A percentile compares a stretch with the other conserved stretches of the same genome.
These are phyloP conservation scores for Yamadazyma songkhlaensis DNA, from an alignment of 1,139 yeast genomes.

Conservation along the genomic window DNA sequence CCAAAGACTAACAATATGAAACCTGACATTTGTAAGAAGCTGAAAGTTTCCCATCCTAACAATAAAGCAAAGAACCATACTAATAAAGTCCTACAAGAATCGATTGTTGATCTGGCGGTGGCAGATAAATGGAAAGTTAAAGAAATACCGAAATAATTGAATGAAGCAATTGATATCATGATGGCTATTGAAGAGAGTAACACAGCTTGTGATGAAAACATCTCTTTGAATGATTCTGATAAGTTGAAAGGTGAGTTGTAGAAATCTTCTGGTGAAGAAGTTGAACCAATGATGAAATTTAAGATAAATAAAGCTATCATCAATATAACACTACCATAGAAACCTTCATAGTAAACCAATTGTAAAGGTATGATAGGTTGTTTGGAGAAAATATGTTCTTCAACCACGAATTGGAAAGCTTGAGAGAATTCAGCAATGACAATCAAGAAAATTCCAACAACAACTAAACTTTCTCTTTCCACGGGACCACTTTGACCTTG, in stretches of 20 bases:
- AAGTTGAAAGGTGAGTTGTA: slow-evolving; percentile 56
- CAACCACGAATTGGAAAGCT: slow-evolving; percentile 76
- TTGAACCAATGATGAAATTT: slow-evolving; percentile 38
- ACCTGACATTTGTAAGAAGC: slow-evolving; percentile 60
- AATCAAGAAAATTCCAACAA: slow-evolving; percentile 58
- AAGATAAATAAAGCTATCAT: slow-evolving; percentile 42
- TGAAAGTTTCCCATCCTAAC: slow-evolving; percentile 79
- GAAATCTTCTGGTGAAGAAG: slow-evolving; percentile 31
- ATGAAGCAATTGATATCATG: slow-evolving; percentile 69
- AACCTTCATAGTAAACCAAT: slow-evolving; percentile 74
- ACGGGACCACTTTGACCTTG: slow-evolving; percentile 9
- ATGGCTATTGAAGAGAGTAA: slow-evolving; percentile 56
- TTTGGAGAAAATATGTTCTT: slow-evolving; percentile 61
- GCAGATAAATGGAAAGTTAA: slow-evolving; percentile 68
- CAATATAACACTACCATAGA: slow-evolving; percentile 57
- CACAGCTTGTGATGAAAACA: slow-evolving; percentile 41
- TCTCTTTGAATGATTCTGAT: slow-evolving; percentile 47
- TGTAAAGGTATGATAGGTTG: slow-evolving; percentile 59
- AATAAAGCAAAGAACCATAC: slow-evolving; percentile 74
- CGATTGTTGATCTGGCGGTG: slow-evolving; percentile 77
- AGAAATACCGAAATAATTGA: slow-evolving; percentile 74
- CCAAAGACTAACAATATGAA: slow-evolving; percentile 67
- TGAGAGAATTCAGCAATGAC: slow-evolving; percentile 63
- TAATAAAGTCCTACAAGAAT: slow-evolving; percentile 70
- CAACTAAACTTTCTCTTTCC: slow-evolving; percentile 21